Evolutionary conservation across 805 yeast species (phyloP), one percentile per base, ranked within the genome.

Genomic region (Saccharomycopsis selenospora): DNA sequence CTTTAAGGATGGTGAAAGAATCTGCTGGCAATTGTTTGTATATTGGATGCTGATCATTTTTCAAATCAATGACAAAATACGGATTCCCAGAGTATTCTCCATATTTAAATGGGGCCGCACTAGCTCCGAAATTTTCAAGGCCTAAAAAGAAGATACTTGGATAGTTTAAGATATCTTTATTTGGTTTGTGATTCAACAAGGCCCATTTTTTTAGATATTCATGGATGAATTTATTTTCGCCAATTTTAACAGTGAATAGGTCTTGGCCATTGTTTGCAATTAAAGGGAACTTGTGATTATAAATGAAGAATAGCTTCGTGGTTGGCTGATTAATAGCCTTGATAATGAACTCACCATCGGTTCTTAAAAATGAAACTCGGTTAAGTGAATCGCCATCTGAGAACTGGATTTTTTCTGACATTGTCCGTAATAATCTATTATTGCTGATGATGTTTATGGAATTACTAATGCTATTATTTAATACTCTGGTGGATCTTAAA

Each of bases 1-100:
- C 14, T 18, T 14, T 13, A 3, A 47, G 38, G 38, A 40, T 23
- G 10, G 61, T 53, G 17, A 36, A 14, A 20, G 57, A 41, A 2
- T 14, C n/a, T 6, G 38, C 38, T 6, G 38, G 20, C 6, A 33
- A 20, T 20, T 33, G 10, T 48, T 50, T 2, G n/a, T 45, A 14
- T 1, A 41, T 36, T 2, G 60, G 40, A 1, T 58, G 42, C 8
- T 42, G n/a, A 25, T 60, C 58, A 3, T 62, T 57, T 3, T 77
- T 63, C 25, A 80, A 64, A 56, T 82, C 87, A 27, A 84, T 71
- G 0, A 82, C 86, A 63, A 70, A 82, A 56, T 72, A 73, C 3
- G 91, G 88, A 3, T 72, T 67, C 2, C 90, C 90, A 28, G 68
- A 66, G 59, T 79, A 77, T 20, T 73, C 71, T 43, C 71, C 2